These are phyloP conservation scores for Penicillium sp. DNA, from an alignment of 2,329 filamentous ascomycete species.

Conservation along the genomic window DNA sequence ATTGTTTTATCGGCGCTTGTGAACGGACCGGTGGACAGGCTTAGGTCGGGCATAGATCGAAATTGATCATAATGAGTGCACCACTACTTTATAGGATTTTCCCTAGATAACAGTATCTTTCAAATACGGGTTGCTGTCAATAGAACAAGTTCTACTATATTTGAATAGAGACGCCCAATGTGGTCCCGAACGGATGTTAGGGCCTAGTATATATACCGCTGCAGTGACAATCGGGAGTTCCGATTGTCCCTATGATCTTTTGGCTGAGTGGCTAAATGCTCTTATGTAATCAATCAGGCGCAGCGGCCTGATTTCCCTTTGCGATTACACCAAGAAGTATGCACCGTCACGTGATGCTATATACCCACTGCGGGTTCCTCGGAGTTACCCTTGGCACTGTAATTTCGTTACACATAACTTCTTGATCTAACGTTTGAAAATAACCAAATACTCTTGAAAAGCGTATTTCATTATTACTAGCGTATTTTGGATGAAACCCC, in stretches of 20 bases:
- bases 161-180: background rate
- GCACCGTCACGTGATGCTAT: background rate
- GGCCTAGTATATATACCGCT: no score
- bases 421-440: background rate
- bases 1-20: constrained; percentile 16
- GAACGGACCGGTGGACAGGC: constrained; percentile 13
- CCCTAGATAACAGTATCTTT: background rate
- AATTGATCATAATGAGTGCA: constrained; percentile 14
- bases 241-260: no score
- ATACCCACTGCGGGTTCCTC: background rate
- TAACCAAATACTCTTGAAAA: background rate
- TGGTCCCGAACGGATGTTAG: no score
- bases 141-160: background rate
- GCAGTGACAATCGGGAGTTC: no score
- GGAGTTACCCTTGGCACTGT: background rate
- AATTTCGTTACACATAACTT: background rate
- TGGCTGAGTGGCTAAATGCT: no score
- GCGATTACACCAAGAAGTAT: no score
- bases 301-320: no score
- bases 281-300: no score
- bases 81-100: background rate
- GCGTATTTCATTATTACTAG: background rate
- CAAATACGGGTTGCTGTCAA: no score
- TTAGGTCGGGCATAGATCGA: constrained; percentile 10
- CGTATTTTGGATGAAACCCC: background rate